Conservation (phyloP, 208 protist species). For the Sergeia podlipaevii region DNA sequence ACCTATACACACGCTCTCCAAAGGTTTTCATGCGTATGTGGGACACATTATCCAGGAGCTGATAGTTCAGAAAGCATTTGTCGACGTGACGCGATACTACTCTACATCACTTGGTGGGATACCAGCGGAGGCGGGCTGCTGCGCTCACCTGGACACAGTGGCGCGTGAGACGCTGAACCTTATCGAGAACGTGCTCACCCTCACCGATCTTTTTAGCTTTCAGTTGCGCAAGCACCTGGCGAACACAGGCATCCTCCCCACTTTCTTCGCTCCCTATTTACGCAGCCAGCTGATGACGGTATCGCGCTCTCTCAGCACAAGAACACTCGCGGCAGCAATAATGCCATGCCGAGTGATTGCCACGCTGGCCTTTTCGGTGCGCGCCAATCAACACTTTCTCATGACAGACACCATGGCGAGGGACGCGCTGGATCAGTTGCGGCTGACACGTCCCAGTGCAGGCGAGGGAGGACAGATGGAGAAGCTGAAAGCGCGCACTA, state of each 20-base stretch:
- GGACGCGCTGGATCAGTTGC: neutral
- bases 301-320: too few species aligned
- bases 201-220: constrained; percentile 11
- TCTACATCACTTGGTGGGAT: neutral
- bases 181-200: constrained; percentile 14
- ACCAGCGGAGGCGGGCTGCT: neutral
- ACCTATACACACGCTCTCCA: constrained; percentile 13
- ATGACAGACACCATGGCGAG: neutral
- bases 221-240: constrained; percentile 11
- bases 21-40: constrained; percentile 20
- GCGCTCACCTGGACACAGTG: constrained; percentile 2
- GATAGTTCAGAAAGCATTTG: constrained; percentile 11
- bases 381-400: constrained; percentile 3
- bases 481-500: neutral
- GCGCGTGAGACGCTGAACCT: constrained; percentile 8
- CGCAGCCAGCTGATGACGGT: neutral
- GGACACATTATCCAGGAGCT: constrained; percentile 17
- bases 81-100: constrained; percentile 7
- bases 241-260: neutral
- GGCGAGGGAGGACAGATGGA: neutral
- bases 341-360: constrained; percentile 3
- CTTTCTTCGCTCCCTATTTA: constrained; percentile 5
- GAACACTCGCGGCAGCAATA: neutral
- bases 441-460: neutral
- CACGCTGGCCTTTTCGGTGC: constrained; percentile 9